Base-by-base conservation (phyloP, 1,139 yeast genomes). In the Hyphopichia khmerensis region DNA sequence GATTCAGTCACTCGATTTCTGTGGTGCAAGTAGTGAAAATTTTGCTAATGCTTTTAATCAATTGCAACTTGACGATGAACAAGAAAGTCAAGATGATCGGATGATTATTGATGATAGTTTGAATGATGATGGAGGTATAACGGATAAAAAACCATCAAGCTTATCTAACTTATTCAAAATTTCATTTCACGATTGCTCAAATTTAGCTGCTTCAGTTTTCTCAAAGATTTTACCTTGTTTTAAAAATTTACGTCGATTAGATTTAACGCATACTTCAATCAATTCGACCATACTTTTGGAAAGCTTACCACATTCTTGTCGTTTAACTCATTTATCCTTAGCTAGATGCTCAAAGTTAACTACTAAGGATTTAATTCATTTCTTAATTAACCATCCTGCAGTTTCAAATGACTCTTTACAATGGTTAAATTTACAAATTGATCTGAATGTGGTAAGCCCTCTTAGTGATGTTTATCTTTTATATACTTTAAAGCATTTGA, bases 131-230 rank as follows among this genome's bases (percentile, higher is more conserved):
- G 31, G 10, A 27, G n/a, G 10, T 27, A 6, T 4, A 27, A 13
- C 10, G 4, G 10, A 27, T 13, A 13, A 11, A 17, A 16, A 17
- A 6, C 7, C 8, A 15, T n/a, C 33, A 18, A 53, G 48, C 26
- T 60, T 64, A 32, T 61, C 64, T 31, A 62, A 65, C 65, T 46
- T 72, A 63, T 58, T 66, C 47, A 82, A 87, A 48, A 59, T 90
- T 13, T 87, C 96, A 0, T 80, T 90, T 56, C 96, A 90, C 64
- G 96, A 89, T 55, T 90, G 98, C 60, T 83, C 95, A 3, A 89
- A 87, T 48, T 69, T 91, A 38, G 76, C 89, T 2, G 62, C 79
- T 2, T 72, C 71, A 14, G 75, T 76, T 0, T 79, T 87, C 47
- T 73, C 70, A 36, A 77, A 75, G 47, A 60, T 88, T 3, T 66